Conservation (phyloP, 345 rosid species). For the Euphorbia pulcherrima region DNA sequence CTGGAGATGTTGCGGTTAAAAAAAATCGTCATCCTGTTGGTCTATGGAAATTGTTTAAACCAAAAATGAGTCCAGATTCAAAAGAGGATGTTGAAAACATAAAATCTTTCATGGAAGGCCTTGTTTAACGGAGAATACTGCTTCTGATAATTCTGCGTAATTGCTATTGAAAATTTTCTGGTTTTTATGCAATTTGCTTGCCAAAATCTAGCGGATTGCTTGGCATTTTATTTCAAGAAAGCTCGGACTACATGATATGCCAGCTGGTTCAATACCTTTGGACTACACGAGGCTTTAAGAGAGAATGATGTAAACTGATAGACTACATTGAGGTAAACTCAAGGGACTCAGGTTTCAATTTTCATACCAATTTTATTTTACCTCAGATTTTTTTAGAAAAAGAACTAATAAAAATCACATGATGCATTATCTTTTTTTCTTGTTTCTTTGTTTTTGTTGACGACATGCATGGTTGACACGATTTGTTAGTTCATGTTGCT, state of each 20-base stretch:
- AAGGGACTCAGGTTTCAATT: neutral
- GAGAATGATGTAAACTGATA: neutral
- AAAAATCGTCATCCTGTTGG: constrained; percentile 49
- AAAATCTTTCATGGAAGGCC: constrained; percentile 50
- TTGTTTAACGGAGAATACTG: constrained; percentile 28
- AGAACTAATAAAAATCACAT: neutral
- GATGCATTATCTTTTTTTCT: neutral
- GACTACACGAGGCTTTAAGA: neutral
- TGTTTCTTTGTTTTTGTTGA: neutral
- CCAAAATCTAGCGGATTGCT: neutral
- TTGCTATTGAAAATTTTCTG: neutral
- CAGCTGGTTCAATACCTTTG: neutral
- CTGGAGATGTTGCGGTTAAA: constrained; percentile 29
- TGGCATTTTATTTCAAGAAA: neutral
- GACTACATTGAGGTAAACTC: neutral
- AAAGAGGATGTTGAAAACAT: constrained; percentile 57
- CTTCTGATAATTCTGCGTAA: neutral
- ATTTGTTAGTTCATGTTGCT: neutral
- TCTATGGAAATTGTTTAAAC: constrained; percentile 67
- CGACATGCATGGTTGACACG: neutral
- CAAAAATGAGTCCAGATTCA: constrained; percentile 40
- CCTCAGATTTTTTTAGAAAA: neutral
- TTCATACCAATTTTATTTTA: neutral
- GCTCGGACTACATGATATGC: neutral
- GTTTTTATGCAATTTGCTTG: neutral